These are phyloP conservation scores for Porcisia hertigi DNA, from an alignment of 208 protist species.

Conservation along the genomic window DNA sequence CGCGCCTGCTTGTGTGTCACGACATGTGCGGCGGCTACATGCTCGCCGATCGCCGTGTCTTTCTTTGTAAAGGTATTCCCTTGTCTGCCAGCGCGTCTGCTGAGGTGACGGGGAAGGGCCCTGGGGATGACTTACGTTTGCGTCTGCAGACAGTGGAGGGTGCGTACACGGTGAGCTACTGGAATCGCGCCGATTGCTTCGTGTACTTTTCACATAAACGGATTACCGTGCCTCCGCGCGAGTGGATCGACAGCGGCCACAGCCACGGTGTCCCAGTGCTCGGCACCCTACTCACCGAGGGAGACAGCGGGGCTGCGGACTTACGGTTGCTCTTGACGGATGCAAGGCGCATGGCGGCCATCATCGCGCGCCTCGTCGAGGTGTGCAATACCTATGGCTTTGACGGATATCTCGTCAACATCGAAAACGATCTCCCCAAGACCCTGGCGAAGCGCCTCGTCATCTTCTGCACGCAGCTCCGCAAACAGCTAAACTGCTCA, in stretches of 20 bases:
- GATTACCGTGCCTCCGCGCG: slow-evolving; percentile 77
- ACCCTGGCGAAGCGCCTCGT: slow-evolving; percentile 49
- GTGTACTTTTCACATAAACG: slow-evolving; percentile 91
- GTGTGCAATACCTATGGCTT: slow-evolving; percentile 79
- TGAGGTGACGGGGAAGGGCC: neutral
- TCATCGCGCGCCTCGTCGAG: slow-evolving; percentile 56
- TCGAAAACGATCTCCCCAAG: slow-evolving; percentile 63
- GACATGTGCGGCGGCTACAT: slow-evolving; percentile 78
- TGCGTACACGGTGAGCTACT: slow-evolving; percentile 73
- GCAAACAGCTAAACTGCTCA: slow-evolving; percentile 30
- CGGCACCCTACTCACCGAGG: slow-evolving; percentile 88
- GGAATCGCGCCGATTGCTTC: slow-evolving; percentile 77
- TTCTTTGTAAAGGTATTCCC: slow-evolving; percentile 27
- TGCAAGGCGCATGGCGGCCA: slow-evolving; percentile 35
- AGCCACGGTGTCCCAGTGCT: slow-evolving; percentile 79
- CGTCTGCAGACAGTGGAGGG: slow-evolving; percentile 19
- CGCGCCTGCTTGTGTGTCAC: slow-evolving; percentile 76
- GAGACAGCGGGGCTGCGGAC: slow-evolving; percentile 38
- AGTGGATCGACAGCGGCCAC: slow-evolving; percentile 82
- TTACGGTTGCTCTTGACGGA: slow-evolving; percentile 40
- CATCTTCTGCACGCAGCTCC: slow-evolving; percentile 61
- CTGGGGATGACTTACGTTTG: neutral
- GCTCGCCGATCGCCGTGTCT: slow-evolving; percentile 40
- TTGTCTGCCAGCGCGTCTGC: neutral
- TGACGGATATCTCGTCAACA: slow-evolving; percentile 93